Base-by-base conservation (phyloP, 2,329 filamentous ascomycete genomes). In the Penicillium digitatum region DNA sequence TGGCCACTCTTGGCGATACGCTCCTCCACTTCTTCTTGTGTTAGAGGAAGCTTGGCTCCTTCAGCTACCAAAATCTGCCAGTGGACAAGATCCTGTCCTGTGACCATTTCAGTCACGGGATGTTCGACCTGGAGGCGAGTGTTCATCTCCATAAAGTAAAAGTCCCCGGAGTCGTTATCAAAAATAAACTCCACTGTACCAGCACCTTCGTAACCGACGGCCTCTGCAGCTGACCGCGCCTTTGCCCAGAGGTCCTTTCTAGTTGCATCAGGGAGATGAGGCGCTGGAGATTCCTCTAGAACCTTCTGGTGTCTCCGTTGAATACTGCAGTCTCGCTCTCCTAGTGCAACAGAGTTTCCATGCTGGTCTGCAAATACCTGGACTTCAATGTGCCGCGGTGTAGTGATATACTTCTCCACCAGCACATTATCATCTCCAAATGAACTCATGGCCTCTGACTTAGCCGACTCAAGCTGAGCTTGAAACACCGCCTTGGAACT, bases 121-220 rank as follows among this genome's bases (percentile, higher is more conserved):
- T 99, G 94, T 76, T 99, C 94, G 47, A 99, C 94, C 74, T 99
- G 94, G 20, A 99, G 78, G 48, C 94, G 82, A 0, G 94, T 87
- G 68, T 87, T 87, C 84, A 87, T 87, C 64, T 87, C 84, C 84
- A 87, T 87, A 73, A 87, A 87, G 72, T 84, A 87, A 72, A 87
- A 87, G 40, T 85, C 77, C 35, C 82, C 82, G 3, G 78, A 80
- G 52, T 87, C 84, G 59, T 86, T 87, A 70, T 87, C 84, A 64
- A 87, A 86, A 61, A 87, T 87, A 69, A 87, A 87, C 60, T 87
- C 84, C 0, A 87, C 84, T 0, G 84, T 87, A 5, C 84, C 84
- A 5, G 84, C 84, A 29, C 84, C 84, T 69, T 86, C 83, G 58
- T 87, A 87, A 6, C 79, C 79, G 3, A 87, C 84, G 2, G 84